Conservation (phyloP, 352 stramenopile genomes). For the Phytopythium montanum region DNA sequence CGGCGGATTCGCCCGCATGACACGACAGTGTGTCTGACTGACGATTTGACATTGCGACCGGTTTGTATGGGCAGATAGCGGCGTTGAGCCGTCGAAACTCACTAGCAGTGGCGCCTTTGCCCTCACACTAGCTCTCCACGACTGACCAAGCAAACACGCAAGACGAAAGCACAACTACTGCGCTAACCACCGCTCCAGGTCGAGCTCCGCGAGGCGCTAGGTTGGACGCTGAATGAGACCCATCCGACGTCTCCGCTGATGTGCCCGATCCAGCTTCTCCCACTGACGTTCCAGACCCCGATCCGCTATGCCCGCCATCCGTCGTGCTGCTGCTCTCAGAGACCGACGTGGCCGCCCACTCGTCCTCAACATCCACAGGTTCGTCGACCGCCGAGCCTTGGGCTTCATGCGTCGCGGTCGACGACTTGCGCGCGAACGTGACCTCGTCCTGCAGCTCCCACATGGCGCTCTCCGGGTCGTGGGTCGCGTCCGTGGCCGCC, state of each 20-base stretch:
- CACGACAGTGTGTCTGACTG: background rate
- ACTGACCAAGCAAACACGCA: background rate
- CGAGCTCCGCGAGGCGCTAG: background rate
- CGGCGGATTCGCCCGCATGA: background rate
- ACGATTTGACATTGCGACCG: background rate
- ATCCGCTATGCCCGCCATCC: background rate
- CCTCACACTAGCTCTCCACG: background rate
- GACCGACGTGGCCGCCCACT: slow-evolving; percentile 17
- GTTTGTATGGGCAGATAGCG: background rate
- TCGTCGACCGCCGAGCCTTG: slow-evolving; percentile 42
- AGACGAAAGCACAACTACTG: background rate
- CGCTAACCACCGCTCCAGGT: background rate
- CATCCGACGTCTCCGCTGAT: background rate
- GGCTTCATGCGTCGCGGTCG: slow-evolving; percentile 15
- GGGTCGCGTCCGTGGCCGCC: slow-evolving; percentile 35
- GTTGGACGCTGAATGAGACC: background rate
- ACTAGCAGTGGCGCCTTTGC: too few relatives aligned
- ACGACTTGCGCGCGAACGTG: slow-evolving; percentile 36
- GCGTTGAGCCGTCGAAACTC: background rate
- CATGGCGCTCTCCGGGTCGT: slow-evolving; percentile 36
- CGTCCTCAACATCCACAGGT: slow-evolving; percentile 22
- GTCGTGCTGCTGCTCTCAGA: slow-evolving; percentile 7
- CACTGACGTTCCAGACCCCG: background rate
- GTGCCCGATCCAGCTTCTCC: background rate
- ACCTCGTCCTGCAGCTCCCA: slow-evolving; percentile 47